phyloP scores from a whole-genome alignment of 169 alveolate genomes.

The Perkinsus olseni region DNA sequence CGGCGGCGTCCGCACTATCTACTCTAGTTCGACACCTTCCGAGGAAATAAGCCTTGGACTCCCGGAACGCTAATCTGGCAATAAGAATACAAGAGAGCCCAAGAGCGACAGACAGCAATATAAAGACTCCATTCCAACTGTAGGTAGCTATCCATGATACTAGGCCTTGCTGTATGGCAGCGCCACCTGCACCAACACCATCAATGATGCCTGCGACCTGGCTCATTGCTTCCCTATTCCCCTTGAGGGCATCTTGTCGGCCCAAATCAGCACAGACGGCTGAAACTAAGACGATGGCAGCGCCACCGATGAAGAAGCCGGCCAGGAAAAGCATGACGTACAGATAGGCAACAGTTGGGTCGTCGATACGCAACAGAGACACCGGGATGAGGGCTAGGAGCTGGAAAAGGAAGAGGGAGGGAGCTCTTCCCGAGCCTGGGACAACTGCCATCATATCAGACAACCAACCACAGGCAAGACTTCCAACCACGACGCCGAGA shows the following conservation, averaged over 20 bases:
- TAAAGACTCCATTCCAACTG: too few species aligned
- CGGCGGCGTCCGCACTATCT: too few species aligned
- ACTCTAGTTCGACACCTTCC: too few species aligned
- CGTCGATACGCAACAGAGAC: neutral
- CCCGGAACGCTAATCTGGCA: too few species aligned
- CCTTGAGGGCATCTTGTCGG: neutral
- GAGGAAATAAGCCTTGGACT: too few species aligned
- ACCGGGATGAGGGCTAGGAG: neutral
- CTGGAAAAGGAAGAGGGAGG: neutral
- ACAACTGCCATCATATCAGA: slow-evolving; percentile 10
- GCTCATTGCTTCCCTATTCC: neutral
- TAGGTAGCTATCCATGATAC: too few species aligned
- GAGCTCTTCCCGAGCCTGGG: neutral
- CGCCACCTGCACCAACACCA: neutral
- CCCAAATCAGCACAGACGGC: slow-evolving; percentile 18
- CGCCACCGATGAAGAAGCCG: slow-evolving; percentile 24
- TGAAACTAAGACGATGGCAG: slow-evolving; percentile 7
- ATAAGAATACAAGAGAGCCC: too few species aligned
- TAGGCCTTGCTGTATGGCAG: too few species aligned
- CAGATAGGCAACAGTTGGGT: neutral
- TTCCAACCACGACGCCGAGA: slow-evolving; percentile 17
- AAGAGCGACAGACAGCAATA: too few species aligned
- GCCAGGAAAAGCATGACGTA: neutral
- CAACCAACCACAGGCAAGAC: slow-evolving; percentile 14
- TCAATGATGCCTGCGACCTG: neutral